Conservation (phyloP, 1,284 basidiomycete genomes). For the Papiliotrema flavescens region DNA sequence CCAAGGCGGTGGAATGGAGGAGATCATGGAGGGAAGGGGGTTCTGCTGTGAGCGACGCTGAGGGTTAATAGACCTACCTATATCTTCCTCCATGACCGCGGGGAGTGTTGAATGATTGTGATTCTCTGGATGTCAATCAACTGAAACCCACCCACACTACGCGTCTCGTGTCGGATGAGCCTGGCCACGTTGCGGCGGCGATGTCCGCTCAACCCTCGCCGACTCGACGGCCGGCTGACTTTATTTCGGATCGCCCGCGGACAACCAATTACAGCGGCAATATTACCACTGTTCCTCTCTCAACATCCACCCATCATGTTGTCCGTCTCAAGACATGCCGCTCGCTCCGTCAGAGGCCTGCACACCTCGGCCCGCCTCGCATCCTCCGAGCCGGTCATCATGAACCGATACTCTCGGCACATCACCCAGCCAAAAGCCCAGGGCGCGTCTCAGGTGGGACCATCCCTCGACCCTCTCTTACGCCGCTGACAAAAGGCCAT, state of each 20-base stretch:
- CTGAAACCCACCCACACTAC: too few species aligned
- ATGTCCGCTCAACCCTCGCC: not conserved
- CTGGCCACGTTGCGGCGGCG: too few species aligned
- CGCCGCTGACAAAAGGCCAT: too few species aligned
- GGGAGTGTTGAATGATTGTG: too few species aligned
- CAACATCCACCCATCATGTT: not conserved
- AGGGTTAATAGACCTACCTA: too few species aligned
- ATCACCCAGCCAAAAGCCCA: constrained; percentile 88
- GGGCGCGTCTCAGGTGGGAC: constrained; percentile 77
- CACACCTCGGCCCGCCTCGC: not conserved
- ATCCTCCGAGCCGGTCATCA: constrained; percentile 13
- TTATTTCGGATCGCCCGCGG: not conserved
- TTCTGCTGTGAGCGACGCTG: too few species aligned
- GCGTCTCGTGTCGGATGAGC: too few species aligned
- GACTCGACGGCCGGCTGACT: too few species aligned
- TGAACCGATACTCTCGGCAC: constrained; percentile 79
- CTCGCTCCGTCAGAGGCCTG: not conserved
- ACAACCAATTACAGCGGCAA: not conserved
- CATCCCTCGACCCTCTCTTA: too few species aligned
- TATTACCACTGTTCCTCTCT: not conserved
- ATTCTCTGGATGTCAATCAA: too few species aligned
- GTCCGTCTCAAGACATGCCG: not conserved
- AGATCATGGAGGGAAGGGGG: constrained; percentile 30
- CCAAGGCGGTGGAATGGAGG: constrained; percentile 17
- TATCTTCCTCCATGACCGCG: too few species aligned